These are phyloP conservation scores for Sugiyamaella sp. DNA, from an alignment of 1,139 yeast species.

Conservation along the genomic window DNA sequence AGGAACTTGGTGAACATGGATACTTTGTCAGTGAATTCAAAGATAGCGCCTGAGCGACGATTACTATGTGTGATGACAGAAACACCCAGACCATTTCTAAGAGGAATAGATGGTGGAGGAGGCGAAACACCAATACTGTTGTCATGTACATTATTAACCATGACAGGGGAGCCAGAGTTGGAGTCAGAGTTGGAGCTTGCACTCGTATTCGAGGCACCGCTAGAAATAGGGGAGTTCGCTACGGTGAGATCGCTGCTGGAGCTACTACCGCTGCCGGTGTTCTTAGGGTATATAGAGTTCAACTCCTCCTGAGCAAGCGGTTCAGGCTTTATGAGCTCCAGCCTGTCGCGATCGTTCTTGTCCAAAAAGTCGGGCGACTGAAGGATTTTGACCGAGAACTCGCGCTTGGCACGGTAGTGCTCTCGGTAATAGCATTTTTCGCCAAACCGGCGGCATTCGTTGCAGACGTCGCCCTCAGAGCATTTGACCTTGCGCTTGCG, in stretches of 20 bases:
- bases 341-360: constrained; percentile 8
- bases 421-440: constrained; percentile 33
- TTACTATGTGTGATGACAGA: constrained; percentile 1
- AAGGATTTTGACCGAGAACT: constrained; percentile 33
- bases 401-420: constrained; percentile 35
- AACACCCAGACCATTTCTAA: background rate
- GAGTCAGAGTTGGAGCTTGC: constrained; percentile 10
- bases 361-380: constrained; percentile 29
- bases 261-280: constrained; percentile 1
- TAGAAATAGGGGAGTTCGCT: constrained; percentile 11
- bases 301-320: background rate
- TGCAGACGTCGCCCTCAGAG: constrained; percentile 49
- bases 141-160: background rate
- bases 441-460: constrained; percentile 33
- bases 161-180: constrained; percentile 6
- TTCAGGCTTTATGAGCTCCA: background rate
- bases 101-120: constrained; percentile 11
- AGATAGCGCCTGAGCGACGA: constrained; percentile 13
- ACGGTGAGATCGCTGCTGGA: constrained; percentile 7
- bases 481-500: constrained; percentile 64
- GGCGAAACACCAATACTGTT: background rate
- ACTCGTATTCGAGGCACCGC: constrained; percentile 5
- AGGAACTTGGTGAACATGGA: constrained; percentile 15
- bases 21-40: constrained; percentile 17
- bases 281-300: background rate